Evolutionary conservation across 2,329 filamentous ascomycete species (phyloP).

Genomic region (Pyrenochaeta sp.): DNA sequence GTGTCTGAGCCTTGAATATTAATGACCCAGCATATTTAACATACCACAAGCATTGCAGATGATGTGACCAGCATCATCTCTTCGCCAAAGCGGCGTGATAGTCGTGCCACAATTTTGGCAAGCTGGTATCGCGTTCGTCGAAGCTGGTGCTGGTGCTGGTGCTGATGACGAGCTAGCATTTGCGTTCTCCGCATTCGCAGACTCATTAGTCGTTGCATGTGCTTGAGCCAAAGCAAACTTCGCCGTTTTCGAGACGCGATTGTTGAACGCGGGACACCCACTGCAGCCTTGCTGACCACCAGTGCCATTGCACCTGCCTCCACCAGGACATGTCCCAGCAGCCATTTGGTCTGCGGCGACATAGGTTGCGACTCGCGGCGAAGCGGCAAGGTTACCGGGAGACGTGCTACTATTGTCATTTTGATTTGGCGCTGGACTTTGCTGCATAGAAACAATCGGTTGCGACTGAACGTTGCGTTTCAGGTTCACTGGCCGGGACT

Average conservation of each 20-base stretch:
- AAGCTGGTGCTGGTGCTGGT: conserved; percentile 10
- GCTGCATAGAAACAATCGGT: conserved; percentile 36
- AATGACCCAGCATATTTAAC: conserved; percentile 44
- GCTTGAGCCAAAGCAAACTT: conserved; percentile 67
- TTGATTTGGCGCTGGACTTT: conserved; percentile 53
- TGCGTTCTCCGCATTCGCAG: conserved; percentile 24
- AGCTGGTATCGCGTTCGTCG: conserved; percentile 74
- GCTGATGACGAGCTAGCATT: conserved; percentile 20
- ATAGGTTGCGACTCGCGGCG: conserved; percentile 68
- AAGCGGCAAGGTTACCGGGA: conserved; percentile 48
- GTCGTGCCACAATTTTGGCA: conserved; percentile 98
- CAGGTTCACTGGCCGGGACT: conserved; percentile 86
- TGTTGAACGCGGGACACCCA: conserved; percentile 97
- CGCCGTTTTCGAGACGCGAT: conserved; percentile 87
- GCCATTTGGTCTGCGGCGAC: conserved; percentile 78
- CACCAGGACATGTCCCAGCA: conserved; percentile 91
- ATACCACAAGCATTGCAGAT: conserved; percentile 98
- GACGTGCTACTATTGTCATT: conserved; percentile 51
- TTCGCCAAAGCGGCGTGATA: conserved; percentile 93
- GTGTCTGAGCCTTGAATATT: not conserved
- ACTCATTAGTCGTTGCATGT: conserved; percentile 38
- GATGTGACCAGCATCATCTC: conserved; percentile 92
- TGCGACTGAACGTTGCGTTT: conserved; percentile 72
- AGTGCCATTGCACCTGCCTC: conserved; percentile 94
- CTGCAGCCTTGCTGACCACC: conserved; percentile 94